Evolutionary conservation across 139 green algal genomes (phyloP).

Genomic region (Dunaliella sp.): DNA sequence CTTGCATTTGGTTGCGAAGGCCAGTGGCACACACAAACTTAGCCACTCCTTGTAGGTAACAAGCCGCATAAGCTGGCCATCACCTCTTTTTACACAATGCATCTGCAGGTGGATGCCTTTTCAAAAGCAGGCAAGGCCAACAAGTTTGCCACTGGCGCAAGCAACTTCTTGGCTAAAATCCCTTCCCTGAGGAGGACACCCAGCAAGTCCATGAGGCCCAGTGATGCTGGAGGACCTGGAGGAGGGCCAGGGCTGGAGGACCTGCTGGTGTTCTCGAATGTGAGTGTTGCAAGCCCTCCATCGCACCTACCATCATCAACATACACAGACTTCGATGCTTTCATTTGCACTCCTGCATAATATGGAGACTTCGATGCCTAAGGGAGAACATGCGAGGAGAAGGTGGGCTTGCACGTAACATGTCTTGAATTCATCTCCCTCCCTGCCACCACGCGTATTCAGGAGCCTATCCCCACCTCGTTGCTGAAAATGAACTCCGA

Average conservation of each 20-base stretch:
- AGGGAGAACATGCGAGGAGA: too few species aligned
- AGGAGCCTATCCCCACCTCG: constrained; percentile 85
- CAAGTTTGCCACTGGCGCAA: background rate
- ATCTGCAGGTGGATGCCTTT: background rate
- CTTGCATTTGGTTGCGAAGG: too few species aligned
- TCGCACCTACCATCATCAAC: too few species aligned
- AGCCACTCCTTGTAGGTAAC: too few species aligned
- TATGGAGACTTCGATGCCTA: too few species aligned
- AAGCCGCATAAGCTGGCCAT: too few species aligned
- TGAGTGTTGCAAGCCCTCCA: too few species aligned
- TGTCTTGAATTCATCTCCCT: too few species aligned
- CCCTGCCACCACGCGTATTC: constrained; percentile 16
- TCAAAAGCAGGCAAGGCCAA: background rate
- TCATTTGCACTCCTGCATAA: background rate
- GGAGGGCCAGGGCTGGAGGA: constrained; percentile 56
- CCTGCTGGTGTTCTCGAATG: constrained; percentile 63
- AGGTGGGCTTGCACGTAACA: too few species aligned
- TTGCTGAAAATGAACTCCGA: constrained; percentile 85
- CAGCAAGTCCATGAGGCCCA: background rate
- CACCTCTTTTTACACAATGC: too few species aligned
- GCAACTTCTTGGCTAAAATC: background rate
- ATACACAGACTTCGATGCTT: background rate
- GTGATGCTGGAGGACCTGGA: background rate
- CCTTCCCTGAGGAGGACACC: background rate
- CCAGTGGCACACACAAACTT: too few species aligned